Evolutionary conservation across 768 basidiomycete genomes (phyloP).

Genomic region (Boletus eberwhitei): DNA sequence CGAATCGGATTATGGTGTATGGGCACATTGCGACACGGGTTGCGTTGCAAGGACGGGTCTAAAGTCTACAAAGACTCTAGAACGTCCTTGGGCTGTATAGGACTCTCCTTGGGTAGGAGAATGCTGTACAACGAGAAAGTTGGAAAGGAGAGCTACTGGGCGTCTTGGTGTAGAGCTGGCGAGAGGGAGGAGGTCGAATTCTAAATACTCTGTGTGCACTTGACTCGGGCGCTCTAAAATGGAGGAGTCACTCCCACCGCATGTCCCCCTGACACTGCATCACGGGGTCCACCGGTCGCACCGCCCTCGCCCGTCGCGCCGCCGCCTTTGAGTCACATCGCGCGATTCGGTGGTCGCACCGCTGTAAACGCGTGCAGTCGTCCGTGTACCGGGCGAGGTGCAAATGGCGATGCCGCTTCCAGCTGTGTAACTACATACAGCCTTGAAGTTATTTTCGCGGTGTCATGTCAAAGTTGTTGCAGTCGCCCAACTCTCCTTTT

Average conservation of each 20-base stretch:
- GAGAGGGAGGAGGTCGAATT: constrained; percentile 6
- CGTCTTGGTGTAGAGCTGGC: background rate
- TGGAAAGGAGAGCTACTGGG: background rate
- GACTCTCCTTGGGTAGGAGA: constrained; percentile 19
- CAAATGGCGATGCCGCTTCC: background rate
- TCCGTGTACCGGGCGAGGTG: too few species aligned
- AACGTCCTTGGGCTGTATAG: constrained; percentile 33
- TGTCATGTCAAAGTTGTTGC: constrained; percentile 6
- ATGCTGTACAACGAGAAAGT: constrained; percentile 16
- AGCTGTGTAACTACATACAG: background rate
- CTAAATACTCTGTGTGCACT: constrained; percentile 22
- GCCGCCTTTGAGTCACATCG: background rate
- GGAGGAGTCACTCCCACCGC: constrained; percentile 32
- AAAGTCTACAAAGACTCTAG: constrained; percentile 43
- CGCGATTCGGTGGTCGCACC: background rate
- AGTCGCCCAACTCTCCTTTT: background rate
- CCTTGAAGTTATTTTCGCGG: background rate
- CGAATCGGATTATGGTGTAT: constrained; percentile 26
- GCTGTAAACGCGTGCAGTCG: background rate
- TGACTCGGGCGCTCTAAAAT: constrained; percentile 32
- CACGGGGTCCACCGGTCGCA: constrained; percentile 21
- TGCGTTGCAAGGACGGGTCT: constrained; percentile 26
- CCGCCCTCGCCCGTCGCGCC: background rate
- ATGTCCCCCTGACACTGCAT: constrained; percentile 25
- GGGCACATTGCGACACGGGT: constrained; percentile 40